A percentile compares a stretch with the other conserved stretches of the same genome.
Conservation (phyloP, 176 grass and related monocot genomes). For the Avena sativa region DNA sequence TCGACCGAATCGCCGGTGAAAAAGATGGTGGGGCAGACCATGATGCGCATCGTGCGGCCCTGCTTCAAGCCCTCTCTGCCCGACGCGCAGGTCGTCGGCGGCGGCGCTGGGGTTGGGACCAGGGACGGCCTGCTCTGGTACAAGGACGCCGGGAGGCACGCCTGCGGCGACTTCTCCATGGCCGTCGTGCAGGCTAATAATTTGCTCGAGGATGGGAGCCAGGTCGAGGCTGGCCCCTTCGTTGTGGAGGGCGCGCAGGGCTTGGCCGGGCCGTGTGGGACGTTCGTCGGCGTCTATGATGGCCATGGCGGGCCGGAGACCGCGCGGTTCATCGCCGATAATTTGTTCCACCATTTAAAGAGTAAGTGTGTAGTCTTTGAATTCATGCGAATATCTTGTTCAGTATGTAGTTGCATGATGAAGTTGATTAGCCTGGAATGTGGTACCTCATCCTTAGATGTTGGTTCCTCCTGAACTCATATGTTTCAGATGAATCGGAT, state of each 20-base stretch:
- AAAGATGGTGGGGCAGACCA: constrained; percentile 29
- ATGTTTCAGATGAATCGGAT: not conserved
- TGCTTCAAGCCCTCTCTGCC: constrained; percentile 56
- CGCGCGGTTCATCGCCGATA: constrained; percentile 55
- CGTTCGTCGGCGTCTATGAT: constrained; percentile 79
- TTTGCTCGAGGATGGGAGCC: constrained; percentile 73
- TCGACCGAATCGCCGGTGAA: not conserved
- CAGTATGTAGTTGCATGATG: not conserved
- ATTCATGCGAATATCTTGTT: not conserved
- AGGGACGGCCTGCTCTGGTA: constrained; percentile 79
- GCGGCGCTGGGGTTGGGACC: constrained; percentile 31
- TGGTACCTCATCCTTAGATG: not conserved
- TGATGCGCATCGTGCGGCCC: constrained; percentile 56
- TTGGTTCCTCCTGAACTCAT: not conserved
- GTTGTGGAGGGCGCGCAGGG: not conserved
- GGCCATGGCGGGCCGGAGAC: constrained; percentile 79
- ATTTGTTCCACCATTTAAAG: constrained; percentile 67
- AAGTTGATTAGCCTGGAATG: not conserved
- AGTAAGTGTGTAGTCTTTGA: constrained; percentile 35
- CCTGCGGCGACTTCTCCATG: constrained; percentile 79
- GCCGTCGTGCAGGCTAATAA: constrained; percentile 82
- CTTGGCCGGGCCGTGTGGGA: constrained; percentile 44
- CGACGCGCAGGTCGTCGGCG: not conserved
- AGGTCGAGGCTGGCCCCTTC: constrained; percentile 72
- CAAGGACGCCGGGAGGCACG: constrained; percentile 69